Evolutionary conservation across 1,284 basidiomycete species (phyloP), one percentile per base, ranked within the genome.

Genomic region (Rhodotorula sp.): DNA sequence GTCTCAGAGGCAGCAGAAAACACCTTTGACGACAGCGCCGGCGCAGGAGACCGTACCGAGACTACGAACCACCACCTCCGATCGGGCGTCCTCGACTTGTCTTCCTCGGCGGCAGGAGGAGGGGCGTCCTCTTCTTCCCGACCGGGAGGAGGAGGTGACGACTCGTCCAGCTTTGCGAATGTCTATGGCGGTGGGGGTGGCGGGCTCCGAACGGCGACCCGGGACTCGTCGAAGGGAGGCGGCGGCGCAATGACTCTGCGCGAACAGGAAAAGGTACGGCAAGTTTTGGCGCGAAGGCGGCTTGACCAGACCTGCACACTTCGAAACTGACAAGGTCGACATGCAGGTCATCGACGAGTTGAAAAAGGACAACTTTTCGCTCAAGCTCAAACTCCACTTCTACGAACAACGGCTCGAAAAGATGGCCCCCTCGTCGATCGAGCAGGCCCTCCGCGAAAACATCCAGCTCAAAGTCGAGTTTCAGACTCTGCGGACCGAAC

Each of bases 321-420:
- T n/a, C n/a, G n/a, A 21, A 3, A 4, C 47, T 54, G 54, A 57
- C 47, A 3, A 34, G 21, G 15, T 54, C 28, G 1, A 43, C 16
- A 2, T 2, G 12, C 77, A 95, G 93, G 90, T 94, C 80, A 92
- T 95, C 79, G 92, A 97, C 82, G 89, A 89, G 73, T 85, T 94
- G 77, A 95, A 95, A 84, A 95, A 94, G 81, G 93, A 97, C 81
- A 93, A 95, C 83, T 95, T 95, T 82, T 91, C 90, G 78, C 88
- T 97, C 79, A 95, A 97, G 80, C 86, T 95, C 66, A 91, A 93
- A 75, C 91, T 95, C 8, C 92, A 94, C 80, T 95, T 95, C 80
- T 86, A 95, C 62, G 92, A 95, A 80, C 92, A 95, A 78, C 89
- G 92, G 45, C 86, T 97, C 21, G 79, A 80, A 2, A 88, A 90